Conservation (phyloP, 2,329 filamentous ascomycete genomes). For the Nectriaceae sp. region DNA sequence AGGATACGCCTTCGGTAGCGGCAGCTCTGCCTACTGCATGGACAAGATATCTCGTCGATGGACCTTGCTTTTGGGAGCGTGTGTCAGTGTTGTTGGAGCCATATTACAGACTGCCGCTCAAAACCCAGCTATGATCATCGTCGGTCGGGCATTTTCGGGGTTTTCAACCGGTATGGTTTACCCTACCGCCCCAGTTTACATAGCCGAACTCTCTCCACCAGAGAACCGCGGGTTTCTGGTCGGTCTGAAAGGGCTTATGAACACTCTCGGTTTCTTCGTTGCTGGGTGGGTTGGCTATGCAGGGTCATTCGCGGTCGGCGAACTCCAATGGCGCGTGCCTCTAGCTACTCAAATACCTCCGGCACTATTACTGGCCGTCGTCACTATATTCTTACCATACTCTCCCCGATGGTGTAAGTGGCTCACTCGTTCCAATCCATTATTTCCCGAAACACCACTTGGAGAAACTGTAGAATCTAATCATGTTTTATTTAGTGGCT, state of each 20-base stretch:
- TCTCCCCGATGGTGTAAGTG: constrained; percentile 30
- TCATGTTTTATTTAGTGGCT: constrained; percentile 7
- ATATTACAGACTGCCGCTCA: constrained; percentile 42
- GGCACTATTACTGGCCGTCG: constrained; percentile 22
- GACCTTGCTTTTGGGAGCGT: background rate
- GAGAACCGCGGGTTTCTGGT: constrained; percentile 45
- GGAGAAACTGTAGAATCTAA: no score
- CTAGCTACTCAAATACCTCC: constrained; percentile 35
- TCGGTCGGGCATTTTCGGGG: constrained; percentile 43
- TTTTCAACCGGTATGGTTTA: constrained; percentile 39
- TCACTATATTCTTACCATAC: constrained; percentile 25
- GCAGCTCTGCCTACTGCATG: background rate
- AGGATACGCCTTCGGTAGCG: background rate
- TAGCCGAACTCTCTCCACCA: constrained; percentile 45
- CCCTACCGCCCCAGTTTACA: constrained; percentile 33
- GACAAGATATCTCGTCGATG: background rate
- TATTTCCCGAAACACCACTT: no score
- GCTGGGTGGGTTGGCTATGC: constrained; percentile 25
- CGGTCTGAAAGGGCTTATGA: constrained; percentile 36
- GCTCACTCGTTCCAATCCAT: no score
- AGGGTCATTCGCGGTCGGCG: constrained; percentile 31
- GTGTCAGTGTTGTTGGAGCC: constrained; percentile 35
- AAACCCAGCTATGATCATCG: constrained; percentile 41
- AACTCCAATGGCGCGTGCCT: constrained; percentile 36
- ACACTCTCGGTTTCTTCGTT: constrained; percentile 14